phyloP scores from a whole-genome alignment of 2,329 filamentous ascomycete genomes.

The Epichloe festucae region DNA sequence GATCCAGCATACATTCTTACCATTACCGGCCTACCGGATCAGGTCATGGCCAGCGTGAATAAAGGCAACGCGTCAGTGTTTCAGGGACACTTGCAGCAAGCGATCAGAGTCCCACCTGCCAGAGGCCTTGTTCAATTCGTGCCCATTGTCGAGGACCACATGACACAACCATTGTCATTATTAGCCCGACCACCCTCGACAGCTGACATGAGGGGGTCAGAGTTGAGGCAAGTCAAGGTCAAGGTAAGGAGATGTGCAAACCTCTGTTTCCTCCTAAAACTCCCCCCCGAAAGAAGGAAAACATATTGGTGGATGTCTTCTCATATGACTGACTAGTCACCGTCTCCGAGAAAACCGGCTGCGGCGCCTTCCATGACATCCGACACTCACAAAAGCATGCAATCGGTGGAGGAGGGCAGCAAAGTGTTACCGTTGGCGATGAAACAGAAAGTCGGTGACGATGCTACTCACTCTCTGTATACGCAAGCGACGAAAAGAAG shows the following conservation, averaged over 20 bases:
- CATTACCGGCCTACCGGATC: constrained; percentile 54
- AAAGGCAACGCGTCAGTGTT: constrained; percentile 68
- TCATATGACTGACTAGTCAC: not conserved
- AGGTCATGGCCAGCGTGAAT: constrained; percentile 63
- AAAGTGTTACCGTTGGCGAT: not conserved
- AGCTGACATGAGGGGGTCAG: not conserved
- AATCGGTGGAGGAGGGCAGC: not conserved
- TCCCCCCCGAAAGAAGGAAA: too few species aligned
- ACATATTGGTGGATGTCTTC: not conserved
- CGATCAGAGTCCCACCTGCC: constrained; percentile 50
- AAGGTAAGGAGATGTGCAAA: not conserved
- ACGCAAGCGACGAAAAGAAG: constrained; percentile 3
- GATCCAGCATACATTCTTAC: constrained; percentile 70
- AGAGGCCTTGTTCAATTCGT: constrained; percentile 65
- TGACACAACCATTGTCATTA: constrained; percentile 33
- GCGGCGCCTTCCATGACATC: not conserved
- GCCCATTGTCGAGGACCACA: constrained; percentile 54
- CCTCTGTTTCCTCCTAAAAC: not conserved
- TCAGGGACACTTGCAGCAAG: constrained; percentile 60
- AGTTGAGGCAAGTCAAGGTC: not conserved
- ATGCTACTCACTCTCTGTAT: not conserved
- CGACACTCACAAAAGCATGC: not conserved
- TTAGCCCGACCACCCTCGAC: not conserved
- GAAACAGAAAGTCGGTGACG: not conserved
- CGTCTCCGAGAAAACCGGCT: not conserved